A percentile compares a stretch with the other conserved stretches of the same genome.
phyloP scores from a whole-genome alignment of 768 basidiomycete species.

The Boletellus ananiceps region DNA sequence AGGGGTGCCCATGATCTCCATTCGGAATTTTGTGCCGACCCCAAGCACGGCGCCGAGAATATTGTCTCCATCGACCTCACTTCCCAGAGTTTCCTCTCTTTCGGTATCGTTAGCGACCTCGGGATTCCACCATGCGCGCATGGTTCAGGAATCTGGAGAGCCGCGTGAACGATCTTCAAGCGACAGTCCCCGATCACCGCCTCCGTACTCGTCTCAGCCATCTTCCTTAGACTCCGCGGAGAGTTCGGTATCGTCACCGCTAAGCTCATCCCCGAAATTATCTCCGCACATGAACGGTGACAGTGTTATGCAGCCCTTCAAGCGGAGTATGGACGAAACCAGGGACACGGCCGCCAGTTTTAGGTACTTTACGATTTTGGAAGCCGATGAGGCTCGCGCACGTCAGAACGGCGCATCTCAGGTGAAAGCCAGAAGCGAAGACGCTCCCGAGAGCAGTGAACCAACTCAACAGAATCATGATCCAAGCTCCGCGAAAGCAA shows the following conservation, averaged over 20 bases:
- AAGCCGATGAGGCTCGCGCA: conserved; percentile 34
- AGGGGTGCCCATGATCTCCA: conserved; percentile 35
- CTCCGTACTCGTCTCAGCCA: conserved; percentile 34
- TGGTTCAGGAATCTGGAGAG: conserved; percentile 19
- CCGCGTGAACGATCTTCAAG: conserved; percentile 13
- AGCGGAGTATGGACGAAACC: conserved; percentile 44
- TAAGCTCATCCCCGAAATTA: conserved; percentile 13
- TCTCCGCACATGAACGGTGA: conserved; percentile 26
- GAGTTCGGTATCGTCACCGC: conserved; percentile 18
- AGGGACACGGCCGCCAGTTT: conserved; percentile 46
- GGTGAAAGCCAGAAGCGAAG: conserved; percentile 9
- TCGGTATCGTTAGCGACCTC: conserved; percentile 66
- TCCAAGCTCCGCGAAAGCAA: conserved; percentile 12
- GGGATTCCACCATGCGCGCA: conserved; percentile 50
- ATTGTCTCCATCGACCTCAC: conserved; percentile 34
- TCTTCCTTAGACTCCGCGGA: conserved; percentile 28
- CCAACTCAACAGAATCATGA: conserved; percentile 8
- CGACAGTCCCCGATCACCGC: conserved; percentile 28
- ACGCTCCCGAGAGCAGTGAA: conserved; percentile 2
- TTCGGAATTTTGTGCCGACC: conserved; percentile 57
- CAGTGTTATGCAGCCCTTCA: conserved; percentile 33
- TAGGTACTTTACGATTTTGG: conserved; percentile 43
- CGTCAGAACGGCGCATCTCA: conserved; percentile 15
- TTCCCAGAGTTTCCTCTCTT: conserved; percentile 52
- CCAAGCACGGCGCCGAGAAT: conserved; percentile 34